phyloP scores from a whole-genome alignment of 2,329 filamentous ascomycete genomes.

The Aureobasidium sp. region DNA sequence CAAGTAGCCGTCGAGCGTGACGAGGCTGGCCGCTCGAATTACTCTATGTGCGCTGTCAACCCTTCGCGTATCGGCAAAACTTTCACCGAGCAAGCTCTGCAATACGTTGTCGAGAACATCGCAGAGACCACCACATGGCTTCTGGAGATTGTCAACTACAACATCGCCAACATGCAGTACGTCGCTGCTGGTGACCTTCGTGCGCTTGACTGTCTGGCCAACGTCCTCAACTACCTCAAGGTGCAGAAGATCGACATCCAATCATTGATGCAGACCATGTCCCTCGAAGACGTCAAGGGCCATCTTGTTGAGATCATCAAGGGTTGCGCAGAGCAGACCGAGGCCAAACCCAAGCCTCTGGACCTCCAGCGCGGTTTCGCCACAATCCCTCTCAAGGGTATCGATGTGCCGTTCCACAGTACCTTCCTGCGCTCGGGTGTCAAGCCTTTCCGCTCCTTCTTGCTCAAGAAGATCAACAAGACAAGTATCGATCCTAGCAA shows the following conservation, averaged over 20 bases:
- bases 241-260: conserved; percentile 96
- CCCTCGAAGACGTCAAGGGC: conserved; percentile 82
- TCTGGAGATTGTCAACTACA: conserved; percentile 97
- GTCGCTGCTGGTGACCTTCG: conserved; percentile 60
- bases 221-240: conserved; percentile 92
- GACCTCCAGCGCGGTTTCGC: conserved; percentile 92
- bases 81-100: conserved; percentile 94
- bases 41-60: conserved; percentile 99
- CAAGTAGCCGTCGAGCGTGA: conserved; percentile 98
- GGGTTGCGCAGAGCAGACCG: conserved; percentile 76
- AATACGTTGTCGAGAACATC: conserved; percentile 95
- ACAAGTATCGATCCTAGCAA: conserved; percentile 96
- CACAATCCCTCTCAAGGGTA: conserved; percentile 91
- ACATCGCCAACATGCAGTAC: conserved; percentile 63
- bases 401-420: conserved; percentile 98
- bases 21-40: conserved; percentile 86
- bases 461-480: conserved; percentile 99
- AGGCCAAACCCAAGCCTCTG: conserved; percentile 78
- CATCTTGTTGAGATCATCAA: conserved; percentile 87
- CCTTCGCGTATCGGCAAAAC: conserved; percentile 96
- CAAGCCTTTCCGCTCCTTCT: conserved; percentile 96
- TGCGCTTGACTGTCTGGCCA: conserved; percentile 58
- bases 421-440: conserved; percentile 96
- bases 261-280: conserved; percentile 75
- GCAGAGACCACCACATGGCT: conserved; percentile 91